These are phyloP conservation scores for Candida smagusa DNA, from an alignment of 1,139 yeast species.

Conservation along the genomic window DNA sequence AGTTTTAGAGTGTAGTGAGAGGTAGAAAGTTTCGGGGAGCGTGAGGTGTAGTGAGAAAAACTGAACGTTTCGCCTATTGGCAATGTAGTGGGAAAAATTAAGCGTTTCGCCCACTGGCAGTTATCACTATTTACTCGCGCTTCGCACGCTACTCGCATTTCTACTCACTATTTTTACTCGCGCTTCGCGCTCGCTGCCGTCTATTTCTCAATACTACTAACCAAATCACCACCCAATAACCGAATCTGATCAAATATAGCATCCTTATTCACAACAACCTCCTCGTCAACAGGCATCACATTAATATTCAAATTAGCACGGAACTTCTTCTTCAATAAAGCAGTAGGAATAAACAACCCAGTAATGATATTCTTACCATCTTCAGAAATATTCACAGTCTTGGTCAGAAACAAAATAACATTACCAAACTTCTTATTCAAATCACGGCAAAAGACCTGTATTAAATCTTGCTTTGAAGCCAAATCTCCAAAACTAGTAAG, in stretches of 20 bases:
- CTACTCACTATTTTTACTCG: no score
- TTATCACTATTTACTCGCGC: no score
- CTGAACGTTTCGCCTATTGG: no score
- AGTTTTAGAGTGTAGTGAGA: no score
- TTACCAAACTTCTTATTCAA: constrained; percentile 54
- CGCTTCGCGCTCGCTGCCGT: no score
- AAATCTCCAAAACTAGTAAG: constrained; percentile 41
- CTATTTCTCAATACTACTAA: constrained; percentile 18
- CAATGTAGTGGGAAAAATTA: no score
- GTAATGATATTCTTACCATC: constrained; percentile 61
- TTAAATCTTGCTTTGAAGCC: constrained; percentile 51
- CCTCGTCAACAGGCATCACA: constrained; percentile 56
- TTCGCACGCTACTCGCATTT: no score
- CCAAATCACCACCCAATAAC: constrained; percentile 71
- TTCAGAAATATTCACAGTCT: constrained; percentile 46
- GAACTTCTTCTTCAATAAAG: constrained; percentile 58
- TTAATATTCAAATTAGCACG: constrained; percentile 79
- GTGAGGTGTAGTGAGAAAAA: no score
- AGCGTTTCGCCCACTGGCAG: no score
- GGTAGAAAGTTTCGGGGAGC: no score
- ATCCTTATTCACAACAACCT: constrained; percentile 69
- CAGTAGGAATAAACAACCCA: constrained; percentile 75
- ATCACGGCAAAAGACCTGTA: constrained; percentile 51
- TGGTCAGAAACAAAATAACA: constrained; percentile 58
- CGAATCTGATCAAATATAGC: constrained; percentile 72